phyloP scores from a whole-genome alignment of 2,329 filamentous ascomycete genomes.

The Fusarium sp. region DNA sequence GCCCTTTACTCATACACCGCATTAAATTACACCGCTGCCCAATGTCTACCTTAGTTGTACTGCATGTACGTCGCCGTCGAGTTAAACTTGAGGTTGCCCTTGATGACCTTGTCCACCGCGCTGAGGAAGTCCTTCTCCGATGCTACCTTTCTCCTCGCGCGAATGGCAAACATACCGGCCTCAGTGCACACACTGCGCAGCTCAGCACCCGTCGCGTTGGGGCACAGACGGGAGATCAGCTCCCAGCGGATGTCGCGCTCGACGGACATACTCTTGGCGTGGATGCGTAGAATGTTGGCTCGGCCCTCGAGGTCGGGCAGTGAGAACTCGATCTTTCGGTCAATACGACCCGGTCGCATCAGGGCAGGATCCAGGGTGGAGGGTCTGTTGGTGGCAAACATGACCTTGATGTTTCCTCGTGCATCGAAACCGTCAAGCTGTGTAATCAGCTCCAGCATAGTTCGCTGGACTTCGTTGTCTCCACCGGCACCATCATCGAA shows the following conservation, averaged over 20 bases:
- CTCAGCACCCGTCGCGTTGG: constrained; percentile 97
- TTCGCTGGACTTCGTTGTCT: constrained; percentile 97
- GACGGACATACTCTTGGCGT: constrained; percentile 99
- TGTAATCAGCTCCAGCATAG: constrained; percentile 97
- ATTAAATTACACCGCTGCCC: constrained; percentile 44
- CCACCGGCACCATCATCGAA: constrained; percentile 97
- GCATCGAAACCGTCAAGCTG: constrained; percentile 97
- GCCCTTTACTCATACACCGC: constrained; percentile 51
- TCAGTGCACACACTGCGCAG: constrained; percentile 96
- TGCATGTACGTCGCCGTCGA: constrained; percentile 98
- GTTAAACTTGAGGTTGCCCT: constrained; percentile 99
- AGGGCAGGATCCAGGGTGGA: constrained; percentile 96
- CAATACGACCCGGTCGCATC: constrained; percentile 97
- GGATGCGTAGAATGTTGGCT: constrained; percentile 97
- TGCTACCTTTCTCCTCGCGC: constrained; percentile 94
- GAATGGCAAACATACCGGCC: constrained; percentile 98
- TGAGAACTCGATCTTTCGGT: constrained; percentile 98
- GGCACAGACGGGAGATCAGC: constrained; percentile 95
- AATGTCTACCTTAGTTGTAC: constrained; percentile 80
- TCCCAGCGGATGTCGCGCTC: constrained; percentile 99
- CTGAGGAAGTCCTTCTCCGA: constrained; percentile 99
- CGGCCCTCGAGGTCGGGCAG: constrained; percentile 96
- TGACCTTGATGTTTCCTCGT: constrained; percentile 98
- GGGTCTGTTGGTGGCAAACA: constrained; percentile 98
- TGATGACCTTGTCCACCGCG: constrained; percentile 99